Evolutionary conservation across 352 stramenopile genomes (phyloP).

Genomic region (Pythium dissotocum): DNA sequence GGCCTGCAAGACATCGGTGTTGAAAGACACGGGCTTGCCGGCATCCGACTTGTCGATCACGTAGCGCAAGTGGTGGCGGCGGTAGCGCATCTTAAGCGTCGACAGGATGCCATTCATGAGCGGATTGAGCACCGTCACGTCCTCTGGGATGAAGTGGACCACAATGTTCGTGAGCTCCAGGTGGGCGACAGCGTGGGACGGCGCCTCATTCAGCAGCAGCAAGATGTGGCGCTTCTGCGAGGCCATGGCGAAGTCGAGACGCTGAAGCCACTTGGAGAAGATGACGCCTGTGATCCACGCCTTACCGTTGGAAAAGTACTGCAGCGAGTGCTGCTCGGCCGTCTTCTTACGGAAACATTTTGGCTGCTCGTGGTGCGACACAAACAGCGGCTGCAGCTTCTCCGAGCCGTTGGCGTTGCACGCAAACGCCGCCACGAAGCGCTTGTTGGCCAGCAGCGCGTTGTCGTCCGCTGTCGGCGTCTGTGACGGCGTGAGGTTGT

Average conservation of each 20-base stretch:
- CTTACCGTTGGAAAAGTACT: constrained; percentile 86
- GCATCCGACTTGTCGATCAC: constrained; percentile 59
- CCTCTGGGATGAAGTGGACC: constrained; percentile 55
- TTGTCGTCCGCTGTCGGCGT: constrained; percentile 30
- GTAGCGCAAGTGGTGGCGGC: constrained; percentile 66
- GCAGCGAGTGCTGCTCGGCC: constrained; percentile 74
- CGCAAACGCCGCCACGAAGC: constrained; percentile 63
- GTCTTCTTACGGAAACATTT: constrained; percentile 79
- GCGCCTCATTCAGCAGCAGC: constrained; percentile 75
- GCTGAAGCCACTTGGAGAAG: constrained; percentile 83
- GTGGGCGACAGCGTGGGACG: constrained; percentile 74
- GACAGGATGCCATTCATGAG: constrained; percentile 59
- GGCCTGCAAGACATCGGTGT: constrained; percentile 67
- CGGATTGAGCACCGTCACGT: constrained; percentile 64
- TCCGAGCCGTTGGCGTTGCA: constrained; percentile 74
- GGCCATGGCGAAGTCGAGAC: constrained; percentile 77
- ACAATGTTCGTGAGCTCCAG: constrained; percentile 78
- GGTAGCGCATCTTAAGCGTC: constrained; percentile 78
- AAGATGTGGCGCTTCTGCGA: constrained; percentile 77
- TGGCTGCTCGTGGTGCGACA: constrained; percentile 76
- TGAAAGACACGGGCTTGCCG: constrained; percentile 49
- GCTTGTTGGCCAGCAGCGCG: constrained; percentile 65
- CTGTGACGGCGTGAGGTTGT: constrained; percentile 57
- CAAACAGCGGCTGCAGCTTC: constrained; percentile 78
- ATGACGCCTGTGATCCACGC: constrained; percentile 84